These are phyloP conservation scores for Pleurotus eryngii DNA, from an alignment of 768 basidiomycete genomes.

Conservation along the genomic window DNA sequence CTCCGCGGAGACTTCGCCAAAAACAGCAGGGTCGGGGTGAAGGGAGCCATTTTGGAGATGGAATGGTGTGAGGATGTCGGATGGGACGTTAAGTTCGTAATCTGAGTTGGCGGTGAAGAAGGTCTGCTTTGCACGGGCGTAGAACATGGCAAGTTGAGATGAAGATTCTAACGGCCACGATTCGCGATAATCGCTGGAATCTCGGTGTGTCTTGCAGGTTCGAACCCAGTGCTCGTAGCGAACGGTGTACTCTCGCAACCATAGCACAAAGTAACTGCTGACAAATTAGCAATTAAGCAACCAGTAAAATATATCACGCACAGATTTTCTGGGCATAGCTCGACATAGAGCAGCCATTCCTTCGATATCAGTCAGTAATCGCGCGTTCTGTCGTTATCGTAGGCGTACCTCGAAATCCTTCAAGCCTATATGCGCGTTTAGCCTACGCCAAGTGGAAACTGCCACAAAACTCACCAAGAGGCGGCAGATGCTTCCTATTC, in stretches of 20 bases:
- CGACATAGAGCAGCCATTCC: constrained; percentile 81
- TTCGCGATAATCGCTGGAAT: constrained; percentile 27
- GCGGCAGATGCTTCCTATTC: constrained; percentile 73
- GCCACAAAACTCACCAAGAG: constrained; percentile 46
- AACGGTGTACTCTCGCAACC: constrained; percentile 70
- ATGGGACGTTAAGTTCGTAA: constrained; percentile 71
- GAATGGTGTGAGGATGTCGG: constrained; percentile 60
- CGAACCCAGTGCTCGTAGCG: constrained; percentile 44
- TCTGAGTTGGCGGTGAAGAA: constrained; percentile 71
- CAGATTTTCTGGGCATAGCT: constrained; percentile 73
- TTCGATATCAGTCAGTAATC: constrained; percentile 20
- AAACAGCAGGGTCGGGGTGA: constrained; percentile 66
- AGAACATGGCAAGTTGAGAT: constrained; percentile 66
- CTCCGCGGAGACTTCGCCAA: constrained; percentile 56
- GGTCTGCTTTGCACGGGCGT: constrained; percentile 74
- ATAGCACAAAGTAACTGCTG: constrained; percentile 72
- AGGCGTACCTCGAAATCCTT: constrained; percentile 61
- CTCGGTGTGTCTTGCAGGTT: constrained; percentile 29
- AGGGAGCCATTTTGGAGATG: constrained; percentile 38
- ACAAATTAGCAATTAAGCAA: constrained; percentile 7
- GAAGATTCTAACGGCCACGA: constrained; percentile 43
- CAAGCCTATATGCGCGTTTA: constrained; percentile 38
- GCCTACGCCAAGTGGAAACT: background rate
- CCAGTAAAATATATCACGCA: constrained; percentile 26
- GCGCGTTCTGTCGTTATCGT: no score